Conservation (phyloP, 345 rosid species). For the Aurinia saxatilis region DNA sequence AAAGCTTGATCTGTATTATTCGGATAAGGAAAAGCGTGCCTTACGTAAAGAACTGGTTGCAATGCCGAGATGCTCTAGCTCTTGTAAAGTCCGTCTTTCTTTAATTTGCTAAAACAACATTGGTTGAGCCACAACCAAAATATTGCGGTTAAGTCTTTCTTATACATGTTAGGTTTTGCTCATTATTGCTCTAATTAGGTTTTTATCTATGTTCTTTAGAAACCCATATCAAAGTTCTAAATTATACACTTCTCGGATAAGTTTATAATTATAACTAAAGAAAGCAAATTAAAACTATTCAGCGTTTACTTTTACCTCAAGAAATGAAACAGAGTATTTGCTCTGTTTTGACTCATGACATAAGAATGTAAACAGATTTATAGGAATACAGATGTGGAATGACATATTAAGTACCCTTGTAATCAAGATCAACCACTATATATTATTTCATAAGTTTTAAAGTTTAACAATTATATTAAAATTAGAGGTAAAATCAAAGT, state of each 20-base stretch:
- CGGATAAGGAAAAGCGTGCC: slow-evolving; percentile 45
- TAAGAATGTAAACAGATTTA: background rate
- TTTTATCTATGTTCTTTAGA: background rate
- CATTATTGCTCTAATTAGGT: too few relatives aligned
- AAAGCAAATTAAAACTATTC: too few relatives aligned
- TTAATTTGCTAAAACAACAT: too few relatives aligned
- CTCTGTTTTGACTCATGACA: background rate
- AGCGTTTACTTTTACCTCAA: too few relatives aligned
- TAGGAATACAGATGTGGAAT: background rate
- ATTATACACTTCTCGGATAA: background rate
- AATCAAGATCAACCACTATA: slow-evolving; percentile 62
- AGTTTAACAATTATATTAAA: too few relatives aligned
- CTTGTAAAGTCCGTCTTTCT: slow-evolving; percentile 7
- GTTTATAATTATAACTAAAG: too few relatives aligned
- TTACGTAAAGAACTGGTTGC: slow-evolving; percentile 43
- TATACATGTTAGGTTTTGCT: too few relatives aligned
- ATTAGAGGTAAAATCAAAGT: too few relatives aligned
- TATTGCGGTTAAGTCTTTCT: too few relatives aligned
- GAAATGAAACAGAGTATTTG: background rate
- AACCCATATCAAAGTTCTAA: background rate
- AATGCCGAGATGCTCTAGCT: slow-evolving; percentile 4
- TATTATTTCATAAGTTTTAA: too few relatives aligned
- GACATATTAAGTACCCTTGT: slow-evolving; percentile 36
- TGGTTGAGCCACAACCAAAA: too few relatives aligned
- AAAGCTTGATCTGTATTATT: background rate